phyloP scores from a whole-genome alignment of 164 flowering plant species.

The Nymphaea colorata region DNA sequence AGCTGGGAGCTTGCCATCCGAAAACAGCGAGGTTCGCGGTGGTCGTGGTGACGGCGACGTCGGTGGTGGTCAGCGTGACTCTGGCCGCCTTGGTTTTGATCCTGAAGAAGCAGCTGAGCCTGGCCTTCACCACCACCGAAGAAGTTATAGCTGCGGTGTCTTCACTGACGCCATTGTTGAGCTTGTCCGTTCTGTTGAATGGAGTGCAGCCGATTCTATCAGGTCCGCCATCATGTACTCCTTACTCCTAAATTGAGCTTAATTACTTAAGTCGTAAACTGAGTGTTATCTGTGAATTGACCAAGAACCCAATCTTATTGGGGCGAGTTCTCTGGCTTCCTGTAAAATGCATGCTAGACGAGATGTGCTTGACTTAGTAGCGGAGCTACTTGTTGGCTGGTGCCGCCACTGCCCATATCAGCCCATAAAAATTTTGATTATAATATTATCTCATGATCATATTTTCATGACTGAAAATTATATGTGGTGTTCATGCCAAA shows the following conservation, averaged over 20 bases:
- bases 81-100: constrained; percentile 37
- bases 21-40: constrained; percentile 51
- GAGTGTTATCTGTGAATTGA: too few species aligned
- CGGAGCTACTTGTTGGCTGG: too few species aligned
- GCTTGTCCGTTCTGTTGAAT: constrained; percentile 53
- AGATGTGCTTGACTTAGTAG: too few species aligned
- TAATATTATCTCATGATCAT: too few species aligned
- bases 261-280: too few species aligned
- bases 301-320: too few species aligned
- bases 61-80: constrained; percentile 35
- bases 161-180: constrained; percentile 42
- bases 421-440: too few species aligned
- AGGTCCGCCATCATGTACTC: constrained; percentile 17
- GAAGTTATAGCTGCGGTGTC: constrained; percentile 44
- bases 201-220: constrained; percentile 75
- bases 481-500: too few species aligned
- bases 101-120: constrained; percentile 28
- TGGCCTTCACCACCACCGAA: constrained; percentile 35
- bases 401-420: too few species aligned
- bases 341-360: too few species aligned
- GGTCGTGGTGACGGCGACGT: constrained; percentile 40
- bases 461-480: too few species aligned
- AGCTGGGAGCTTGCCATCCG: constrained; percentile 62
- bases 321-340: too few species aligned
- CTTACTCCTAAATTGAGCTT: neutral